Evolutionary conservation across 2,329 filamentous ascomycete genomes (phyloP).

Genomic region (Colletotrichum tropicicola): DNA sequence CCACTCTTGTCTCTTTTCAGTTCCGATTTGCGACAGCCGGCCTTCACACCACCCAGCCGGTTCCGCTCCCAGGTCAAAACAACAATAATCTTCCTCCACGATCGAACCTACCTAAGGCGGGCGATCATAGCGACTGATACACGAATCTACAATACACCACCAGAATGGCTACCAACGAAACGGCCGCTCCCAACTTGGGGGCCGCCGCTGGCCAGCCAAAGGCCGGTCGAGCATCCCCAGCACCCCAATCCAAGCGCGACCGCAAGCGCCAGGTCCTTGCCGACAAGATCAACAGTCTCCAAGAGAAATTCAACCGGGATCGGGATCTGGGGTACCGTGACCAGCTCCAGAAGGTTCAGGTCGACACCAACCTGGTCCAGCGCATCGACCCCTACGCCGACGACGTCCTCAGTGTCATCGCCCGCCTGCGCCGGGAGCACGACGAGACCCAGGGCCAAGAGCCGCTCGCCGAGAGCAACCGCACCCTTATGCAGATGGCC

Average conservation of each 20-base stretch:
- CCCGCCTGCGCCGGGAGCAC: constrained; percentile 67
- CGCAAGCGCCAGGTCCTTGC: constrained; percentile 85
- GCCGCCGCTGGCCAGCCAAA: constrained; percentile 34
- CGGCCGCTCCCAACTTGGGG: constrained; percentile 39
- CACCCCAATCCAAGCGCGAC: constrained; percentile 83
- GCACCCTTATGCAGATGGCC: constrained; percentile 75
- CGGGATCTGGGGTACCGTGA: constrained; percentile 87
- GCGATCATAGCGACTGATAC: not conserved
- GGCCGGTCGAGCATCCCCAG: constrained; percentile 45
- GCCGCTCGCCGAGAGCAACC: constrained; percentile 50
- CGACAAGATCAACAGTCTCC: constrained; percentile 80
- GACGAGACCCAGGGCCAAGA: constrained; percentile 53
- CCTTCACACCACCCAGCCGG: constrained; percentile 2
- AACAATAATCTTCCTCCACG: not conserved
- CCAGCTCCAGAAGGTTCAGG: constrained; percentile 90
- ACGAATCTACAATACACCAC: not conserved
- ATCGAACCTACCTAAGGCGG: not conserved
- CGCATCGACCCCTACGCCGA: constrained; percentile 83
- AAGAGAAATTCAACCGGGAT: constrained; percentile 81
- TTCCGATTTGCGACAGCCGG: constrained; percentile 18
- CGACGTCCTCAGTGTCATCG: constrained; percentile 77
- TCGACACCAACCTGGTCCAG: constrained; percentile 86
- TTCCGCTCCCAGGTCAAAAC: not conserved
- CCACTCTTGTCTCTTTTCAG: not conserved
- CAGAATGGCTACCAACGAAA: constrained; percentile 51